phyloP scores from a whole-genome alignment of 306 rosid genomes.

The Gastrolobium villosum region DNA sequence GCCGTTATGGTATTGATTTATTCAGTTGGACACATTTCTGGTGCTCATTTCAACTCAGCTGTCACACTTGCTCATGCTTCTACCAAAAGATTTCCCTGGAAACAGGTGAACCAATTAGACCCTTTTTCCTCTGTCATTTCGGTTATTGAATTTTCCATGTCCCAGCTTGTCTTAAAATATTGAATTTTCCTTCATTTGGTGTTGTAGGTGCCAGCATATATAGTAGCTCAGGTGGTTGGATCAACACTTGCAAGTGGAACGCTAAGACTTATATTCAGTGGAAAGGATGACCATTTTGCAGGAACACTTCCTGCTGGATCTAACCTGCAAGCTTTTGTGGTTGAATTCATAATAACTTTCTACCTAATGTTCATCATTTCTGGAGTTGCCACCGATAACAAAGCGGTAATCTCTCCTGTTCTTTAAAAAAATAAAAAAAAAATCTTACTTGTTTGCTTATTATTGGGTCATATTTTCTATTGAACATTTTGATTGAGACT shows the following conservation, averaged over 20 bases:
- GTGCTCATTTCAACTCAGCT: conserved; percentile 93
- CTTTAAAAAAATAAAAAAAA: too few species aligned
- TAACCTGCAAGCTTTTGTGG: conserved; percentile 65
- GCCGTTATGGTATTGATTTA: conserved; percentile 74
- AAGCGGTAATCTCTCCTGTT: conserved; percentile 63
- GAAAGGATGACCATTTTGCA: conserved; percentile 54
- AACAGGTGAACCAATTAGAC: conserved; percentile 69
- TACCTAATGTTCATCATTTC: conserved; percentile 85
- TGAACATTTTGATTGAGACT: conserved; percentile 1
- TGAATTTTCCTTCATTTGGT: neutral
- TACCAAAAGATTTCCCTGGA: conserved; percentile 67
- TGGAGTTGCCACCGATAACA: conserved; percentile 83
- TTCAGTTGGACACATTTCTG: conserved; percentile 86
- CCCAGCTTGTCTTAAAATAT: neutral
- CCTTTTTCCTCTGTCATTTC: too few species aligned
- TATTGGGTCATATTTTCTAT: neutral
- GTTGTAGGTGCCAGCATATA: conserved; percentile 72
- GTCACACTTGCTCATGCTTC: conserved; percentile 85
- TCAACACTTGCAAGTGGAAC: conserved; percentile 84
- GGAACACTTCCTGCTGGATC: conserved; percentile 75
- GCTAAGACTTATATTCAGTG: conserved; percentile 67
- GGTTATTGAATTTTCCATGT: too few species aligned
- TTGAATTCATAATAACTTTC: conserved; percentile 87
- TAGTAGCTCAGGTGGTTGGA: conserved; percentile 72
- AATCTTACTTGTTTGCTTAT: neutral